Evolutionary conservation across 1,284 basidiomycete genomes (phyloP).

Genomic region (Leccinum subrobustum): DNA sequence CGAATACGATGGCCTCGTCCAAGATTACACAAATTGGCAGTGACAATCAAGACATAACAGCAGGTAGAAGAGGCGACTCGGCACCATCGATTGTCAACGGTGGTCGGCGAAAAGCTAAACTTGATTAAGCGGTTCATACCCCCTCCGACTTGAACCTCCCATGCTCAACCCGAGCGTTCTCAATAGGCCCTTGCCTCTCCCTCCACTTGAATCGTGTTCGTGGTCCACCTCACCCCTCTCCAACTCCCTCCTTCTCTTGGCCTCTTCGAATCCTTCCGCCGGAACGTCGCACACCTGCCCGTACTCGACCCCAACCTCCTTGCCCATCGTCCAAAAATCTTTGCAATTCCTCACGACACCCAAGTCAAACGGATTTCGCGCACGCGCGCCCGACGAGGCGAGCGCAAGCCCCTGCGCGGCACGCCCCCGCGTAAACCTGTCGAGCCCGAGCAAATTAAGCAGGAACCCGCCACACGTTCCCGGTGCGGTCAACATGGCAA

Average conservation of each 20-base stretch:
- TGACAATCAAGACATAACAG: too few relatives aligned
- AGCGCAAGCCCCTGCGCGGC: slow-evolving; percentile 79
- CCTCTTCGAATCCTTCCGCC: slow-evolving; percentile 74
- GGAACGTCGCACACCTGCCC: slow-evolving; percentile 89
- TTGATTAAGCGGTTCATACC: slow-evolving; percentile 38
- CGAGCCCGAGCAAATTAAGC: slow-evolving; percentile 88
- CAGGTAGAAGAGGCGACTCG: too few relatives aligned
- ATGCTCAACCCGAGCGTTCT: slow-evolving; percentile 41
- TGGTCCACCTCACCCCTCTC: slow-evolving; percentile 41
- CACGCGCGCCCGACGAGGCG: slow-evolving; percentile 32
- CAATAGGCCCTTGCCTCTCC: slow-evolving; percentile 43
- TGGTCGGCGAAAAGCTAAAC: slow-evolving; percentile 17
- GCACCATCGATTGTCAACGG: neutral
- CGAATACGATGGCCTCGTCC: neutral
- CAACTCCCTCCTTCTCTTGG: slow-evolving; percentile 52
- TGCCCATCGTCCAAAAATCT: slow-evolving; percentile 92
- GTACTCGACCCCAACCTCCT: slow-evolving; percentile 88
- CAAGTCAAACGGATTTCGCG: slow-evolving; percentile 89
- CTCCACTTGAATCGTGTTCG: slow-evolving; percentile 44
- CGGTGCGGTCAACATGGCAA: slow-evolving; percentile 29
- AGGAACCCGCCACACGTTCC: slow-evolving; percentile 57
- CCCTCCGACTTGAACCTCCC: slow-evolving; percentile 35
- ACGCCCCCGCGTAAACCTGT: slow-evolving; percentile 89
- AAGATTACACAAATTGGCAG: too few relatives aligned
- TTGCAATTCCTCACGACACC: slow-evolving; percentile 85